Base-by-base conservation (phyloP, 2,329 filamentous ascomycete species). In the Diplocarpon mali region DNA sequence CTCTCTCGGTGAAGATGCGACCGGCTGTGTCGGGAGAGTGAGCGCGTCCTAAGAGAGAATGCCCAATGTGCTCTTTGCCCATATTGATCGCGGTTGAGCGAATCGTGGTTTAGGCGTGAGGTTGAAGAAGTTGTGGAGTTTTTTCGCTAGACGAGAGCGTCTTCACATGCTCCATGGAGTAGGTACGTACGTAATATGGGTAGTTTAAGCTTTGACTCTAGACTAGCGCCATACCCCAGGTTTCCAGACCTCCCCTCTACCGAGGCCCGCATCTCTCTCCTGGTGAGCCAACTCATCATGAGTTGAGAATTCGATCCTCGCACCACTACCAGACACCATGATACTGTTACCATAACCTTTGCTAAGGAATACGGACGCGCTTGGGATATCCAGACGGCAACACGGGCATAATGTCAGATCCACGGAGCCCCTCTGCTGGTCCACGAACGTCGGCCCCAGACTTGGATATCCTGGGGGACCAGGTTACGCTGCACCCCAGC, bases 1-100 rank as follows among this genome's bases (percentile, higher is more conserved):
- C 78, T 64, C 88, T 88, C 52, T 94, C 85, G 50, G 73, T 71
- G 70, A 83, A 90, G 64, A 95, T 85, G 43, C 78, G 73, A 29
- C 70, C 68, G 44, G 80, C 77, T 46, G 75, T 80, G 52, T 83
- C 73, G 20, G 86, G 81, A 2, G 85, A 82, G 65, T 95, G 87
- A 9, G 86, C 87, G 57, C 85, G 80, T 5, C 73, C 66, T 42
- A 96, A 80, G 40, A 95, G 78, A 7, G 71, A 66, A 52, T 78
- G 72, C 0, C 77, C 79, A n/a, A 57, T 30, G 17, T 51, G 45
- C 39, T 54, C 51, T 9, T 50, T 46, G n/a, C 52, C 16, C 52
- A 54, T 57, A n/a, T 40, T 46, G 29, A n/a, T n/a, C n/a, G n/a
- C 12, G 10, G 7, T 13, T 2, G 29, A 24, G 17, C 35, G 24